Conservation (phyloP, 2,329 filamentous ascomycete species). For the Emergomyces orientalis region DNA sequence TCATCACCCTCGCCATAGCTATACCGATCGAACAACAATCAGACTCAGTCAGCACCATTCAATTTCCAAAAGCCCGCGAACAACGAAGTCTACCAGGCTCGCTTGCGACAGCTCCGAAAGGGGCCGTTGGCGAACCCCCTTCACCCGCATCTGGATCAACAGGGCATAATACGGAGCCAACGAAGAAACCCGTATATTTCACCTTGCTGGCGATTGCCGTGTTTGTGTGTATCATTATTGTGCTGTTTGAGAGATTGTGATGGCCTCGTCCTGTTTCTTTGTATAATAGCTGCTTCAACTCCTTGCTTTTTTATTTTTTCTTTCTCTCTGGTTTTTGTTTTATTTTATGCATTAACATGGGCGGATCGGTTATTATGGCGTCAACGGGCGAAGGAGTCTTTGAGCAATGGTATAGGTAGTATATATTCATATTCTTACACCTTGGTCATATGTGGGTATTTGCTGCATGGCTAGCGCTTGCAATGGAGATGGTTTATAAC, state of each 20-base stretch:
- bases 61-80: background rate
- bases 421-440: background rate
- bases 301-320: background rate
- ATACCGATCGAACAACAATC: background rate
- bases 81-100: constrained; percentile 1
- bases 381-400: background rate
- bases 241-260: background rate
- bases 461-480: background rate
- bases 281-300: background rate
- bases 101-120: constrained; percentile 2
- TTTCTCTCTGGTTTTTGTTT: background rate
- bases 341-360: background rate
- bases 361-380: background rate
- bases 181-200: background rate
- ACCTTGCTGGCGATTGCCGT: background rate
- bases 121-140: constrained; percentile 1
- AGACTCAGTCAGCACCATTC: background rate
- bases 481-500: background rate
- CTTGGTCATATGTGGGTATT: background rate
- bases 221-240: background rate
- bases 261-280: background rate
- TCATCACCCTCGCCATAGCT: background rate
- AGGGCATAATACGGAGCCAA: background rate
- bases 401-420: background rate
- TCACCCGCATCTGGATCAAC: background rate